Evolutionary conservation across 129 eudicot species (phyloP), one percentile per base, ranked within the genome.

Genomic region (Artemisia annua): DNA sequence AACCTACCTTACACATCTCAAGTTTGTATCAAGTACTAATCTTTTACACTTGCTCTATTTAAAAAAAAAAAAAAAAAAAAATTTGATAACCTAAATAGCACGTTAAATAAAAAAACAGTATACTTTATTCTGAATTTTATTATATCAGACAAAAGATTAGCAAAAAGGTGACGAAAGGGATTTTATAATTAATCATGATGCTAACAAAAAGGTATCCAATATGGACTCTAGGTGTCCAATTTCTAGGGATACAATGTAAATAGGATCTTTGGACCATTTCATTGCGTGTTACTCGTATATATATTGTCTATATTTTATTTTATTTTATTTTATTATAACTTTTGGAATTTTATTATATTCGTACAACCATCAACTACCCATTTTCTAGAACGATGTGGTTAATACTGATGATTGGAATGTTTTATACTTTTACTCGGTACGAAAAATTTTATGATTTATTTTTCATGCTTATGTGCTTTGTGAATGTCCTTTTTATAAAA

Each of bases 181-280:
- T 30, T 18, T 49, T 16, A 43, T 66, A 20, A 26, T 26, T 44
- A 66, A 48, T 48, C 8, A 46, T 48, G 22, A 44, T 44, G 56
- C 5, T 8, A 44, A 44, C 70, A 11, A 9, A 66, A 65, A 66
- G 55, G 57, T 50, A 24, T 68, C 60, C 15, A 50, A 68, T 49
- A 50, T 68, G 61, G 24, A 68, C n/a, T 48, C 72, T 68, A 68
- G 73, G 60, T 50, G 73, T 68, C 73, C 61, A 51, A 50, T 43
- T 49, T 51, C n/a, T 50, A 50, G 72, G 73, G 28, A 49, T 7
- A 11, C 61, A 68, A 68, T 68, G 73, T n/a, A 15, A 68, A 51
- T 49, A 24, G 61, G 60, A 51, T 68, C 20, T 68, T 50, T 68
- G 48, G 61, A 26, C 60, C 60, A 68, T 51, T 20, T 20, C 44